Evolutionary conservation across 345 rosid genomes (phyloP).

Genomic region (Psidium guajava): DNA sequence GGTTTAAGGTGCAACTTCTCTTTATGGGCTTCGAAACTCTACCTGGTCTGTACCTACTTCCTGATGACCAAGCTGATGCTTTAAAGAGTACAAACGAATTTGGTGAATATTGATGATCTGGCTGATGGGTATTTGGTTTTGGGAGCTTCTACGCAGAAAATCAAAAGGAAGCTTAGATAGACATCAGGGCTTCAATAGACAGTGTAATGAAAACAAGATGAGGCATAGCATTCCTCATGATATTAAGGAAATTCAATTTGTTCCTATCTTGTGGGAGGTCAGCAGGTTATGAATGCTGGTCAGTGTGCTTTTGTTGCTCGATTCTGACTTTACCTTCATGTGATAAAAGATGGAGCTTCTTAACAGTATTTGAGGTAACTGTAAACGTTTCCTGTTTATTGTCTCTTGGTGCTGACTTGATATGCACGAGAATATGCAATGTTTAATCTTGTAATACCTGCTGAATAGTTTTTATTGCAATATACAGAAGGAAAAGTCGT

Average conservation of each 20-base stretch:
- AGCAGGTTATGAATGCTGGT: slow-evolving; percentile 74
- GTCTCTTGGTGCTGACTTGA: slow-evolving; percentile 21
- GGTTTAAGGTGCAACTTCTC: not conserved
- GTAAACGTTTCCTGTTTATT: slow-evolving; percentile 39
- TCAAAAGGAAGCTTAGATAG: not conserved
- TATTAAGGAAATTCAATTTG: slow-evolving; percentile 28
- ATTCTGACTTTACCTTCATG: slow-evolving; percentile 79
- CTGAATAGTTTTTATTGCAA: slow-evolving; percentile 30
- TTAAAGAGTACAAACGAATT: not conserved
- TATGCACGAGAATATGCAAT: not conserved
- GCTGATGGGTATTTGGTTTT: not conserved
- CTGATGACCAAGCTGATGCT: not conserved
- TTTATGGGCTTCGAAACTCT: not conserved
- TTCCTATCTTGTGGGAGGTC: slow-evolving; percentile 47
- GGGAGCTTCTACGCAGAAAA: not conserved
- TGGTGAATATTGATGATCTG: not conserved
- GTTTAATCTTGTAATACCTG: not conserved
- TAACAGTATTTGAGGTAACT: slow-evolving; percentile 94
- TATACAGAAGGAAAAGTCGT: slow-evolving; percentile 77
- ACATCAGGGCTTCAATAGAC: slow-evolving; percentile 6
- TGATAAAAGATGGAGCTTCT: slow-evolving; percentile 95
- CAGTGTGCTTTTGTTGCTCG: slow-evolving; percentile 72
- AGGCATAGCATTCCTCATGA: slow-evolving; percentile 19
- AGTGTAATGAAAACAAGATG: slow-evolving; percentile 14
- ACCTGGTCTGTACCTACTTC: not conserved